phyloP scores from a whole-genome alignment of 768 basidiomycete genomes.

The Albatrellus ellisii region DNA sequence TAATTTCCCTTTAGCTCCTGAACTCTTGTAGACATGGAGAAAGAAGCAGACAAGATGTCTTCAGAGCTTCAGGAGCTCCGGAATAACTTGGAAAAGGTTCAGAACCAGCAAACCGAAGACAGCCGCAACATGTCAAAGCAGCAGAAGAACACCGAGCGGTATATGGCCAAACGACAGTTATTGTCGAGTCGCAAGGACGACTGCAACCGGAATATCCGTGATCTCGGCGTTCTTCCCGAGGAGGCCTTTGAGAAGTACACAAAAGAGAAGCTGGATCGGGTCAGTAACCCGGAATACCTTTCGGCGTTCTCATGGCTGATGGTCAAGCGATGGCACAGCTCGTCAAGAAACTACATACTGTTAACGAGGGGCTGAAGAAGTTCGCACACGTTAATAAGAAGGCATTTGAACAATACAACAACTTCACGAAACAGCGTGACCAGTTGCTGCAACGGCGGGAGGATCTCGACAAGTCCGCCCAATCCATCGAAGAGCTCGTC shows the following conservation, averaged over 20 bases:
- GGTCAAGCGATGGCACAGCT: constrained; percentile 37
- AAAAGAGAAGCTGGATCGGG: constrained; percentile 76
- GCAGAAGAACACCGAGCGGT: constrained; percentile 93
- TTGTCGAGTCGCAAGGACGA: constrained; percentile 78
- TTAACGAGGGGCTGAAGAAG: constrained; percentile 90
- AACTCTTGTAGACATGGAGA: constrained; percentile 45
- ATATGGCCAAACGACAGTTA: constrained; percentile 86
- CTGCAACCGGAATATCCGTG: constrained; percentile 89
- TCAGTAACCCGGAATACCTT: constrained; percentile 24
- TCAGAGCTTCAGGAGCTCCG: constrained; percentile 56
- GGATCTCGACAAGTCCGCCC: constrained; percentile 82
- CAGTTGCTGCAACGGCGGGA: constrained; percentile 76
- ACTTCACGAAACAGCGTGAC: constrained; percentile 96
- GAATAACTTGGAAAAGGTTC: constrained; percentile 53
- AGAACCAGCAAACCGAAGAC: constrained; percentile 79
- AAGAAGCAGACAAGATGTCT: constrained; percentile 49
- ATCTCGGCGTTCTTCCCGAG: constrained; percentile 91
- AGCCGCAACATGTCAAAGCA: constrained; percentile 76
- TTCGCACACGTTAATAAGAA: constrained; percentile 99
- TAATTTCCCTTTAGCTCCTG: not conserved
- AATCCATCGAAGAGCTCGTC: constrained; percentile 86
- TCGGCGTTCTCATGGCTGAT: not conserved
- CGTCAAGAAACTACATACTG: constrained; percentile 81
- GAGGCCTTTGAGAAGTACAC: constrained; percentile 96
- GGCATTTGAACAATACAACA: constrained; percentile 96